A percentile compares a stretch with the other conserved stretches of the same genome.
These are phyloP conservation scores for Trametes versicolor DNA, from an alignment of 1,284 basidiomycete species.

Conservation along the genomic window DNA sequence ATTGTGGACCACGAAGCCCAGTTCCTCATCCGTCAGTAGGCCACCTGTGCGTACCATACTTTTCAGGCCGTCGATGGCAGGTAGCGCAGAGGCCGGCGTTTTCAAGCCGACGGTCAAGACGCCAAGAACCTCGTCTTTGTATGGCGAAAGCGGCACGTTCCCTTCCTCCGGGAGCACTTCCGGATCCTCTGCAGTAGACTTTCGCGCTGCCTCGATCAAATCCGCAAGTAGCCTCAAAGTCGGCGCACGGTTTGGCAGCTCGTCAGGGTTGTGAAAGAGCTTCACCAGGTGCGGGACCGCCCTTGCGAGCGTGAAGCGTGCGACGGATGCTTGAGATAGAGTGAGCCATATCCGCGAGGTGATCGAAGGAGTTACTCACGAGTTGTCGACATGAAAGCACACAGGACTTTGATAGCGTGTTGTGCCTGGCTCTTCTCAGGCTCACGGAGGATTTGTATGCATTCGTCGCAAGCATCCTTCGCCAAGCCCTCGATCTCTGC, in stretches of 20 bases:
- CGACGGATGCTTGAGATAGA: constrained; percentile 67
- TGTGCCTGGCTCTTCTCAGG: constrained; percentile 93
- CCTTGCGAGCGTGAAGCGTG: constrained; percentile 72
- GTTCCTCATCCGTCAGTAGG: constrained; percentile 77
- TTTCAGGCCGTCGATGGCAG: constrained; percentile 71
- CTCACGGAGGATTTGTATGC: constrained; percentile 80
- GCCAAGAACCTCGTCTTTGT: constrained; percentile 82
- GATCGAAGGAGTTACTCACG: constrained; percentile 56
- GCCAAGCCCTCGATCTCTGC: constrained; percentile 64
- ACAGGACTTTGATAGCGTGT: constrained; percentile 84
- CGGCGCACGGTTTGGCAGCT: constrained; percentile 78
- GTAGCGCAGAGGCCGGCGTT: constrained; percentile 58
- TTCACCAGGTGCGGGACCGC: constrained; percentile 78
- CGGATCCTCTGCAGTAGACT: constrained; percentile 46
- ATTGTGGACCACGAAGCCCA: constrained; percentile 82
- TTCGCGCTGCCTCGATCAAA: constrained; percentile 62
- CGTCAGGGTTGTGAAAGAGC: constrained; percentile 82
- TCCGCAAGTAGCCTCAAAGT: constrained; percentile 71
- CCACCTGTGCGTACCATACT: constrained; percentile 70
- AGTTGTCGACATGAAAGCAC: constrained; percentile 78
- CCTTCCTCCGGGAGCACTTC: constrained; percentile 38
- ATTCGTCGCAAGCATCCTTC: constrained; percentile 81
- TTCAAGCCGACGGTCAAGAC: constrained; percentile 73
- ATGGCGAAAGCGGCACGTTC: constrained; percentile 63
- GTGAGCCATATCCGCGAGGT: constrained; percentile 3